Evolutionary conservation across 2,329 filamentous ascomycete species (phyloP), one percentile per base, ranked within the genome.

Genomic region (Neonectria neomacrospora): DNA sequence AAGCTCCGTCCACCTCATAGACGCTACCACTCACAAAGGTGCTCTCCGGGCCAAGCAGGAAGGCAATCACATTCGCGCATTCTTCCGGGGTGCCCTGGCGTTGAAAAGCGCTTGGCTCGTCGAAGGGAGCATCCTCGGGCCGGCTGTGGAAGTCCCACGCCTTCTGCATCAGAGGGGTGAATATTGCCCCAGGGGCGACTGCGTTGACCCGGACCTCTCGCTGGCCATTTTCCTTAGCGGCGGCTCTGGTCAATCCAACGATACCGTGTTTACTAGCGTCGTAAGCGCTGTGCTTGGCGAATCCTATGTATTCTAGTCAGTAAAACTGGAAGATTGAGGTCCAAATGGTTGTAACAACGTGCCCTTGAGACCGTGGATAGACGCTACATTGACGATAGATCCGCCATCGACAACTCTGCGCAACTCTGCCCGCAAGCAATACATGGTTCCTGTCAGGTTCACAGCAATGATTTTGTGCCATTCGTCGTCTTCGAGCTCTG

Each of bases 381-480:
- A 86, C 26, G 83, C 79, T 28, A 85, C 79, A 71, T 87, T 89
- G 57, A 90, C 87, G 70, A 90, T 88, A 63, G 85, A 86, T 8
- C 85, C 85, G 2, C 83, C 81, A 37, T 77, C 67, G 28, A 59
- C 67, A 52, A 76, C 71, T 44, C 67, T 80, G 73, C 22, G 78
- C 76, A 84, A 75, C 74, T 82, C 75, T 32, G 81, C 81, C 41
- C 83, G 77, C 65, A 85, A 66, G 64, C 82, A 84, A 70, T 84
- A 82, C 82, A 85, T 84, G 42, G 77, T 80, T n/a, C 83, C 83
- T 9, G 81, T 84, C 56, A 85, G 70, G 62, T 85, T 85, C 47
- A 84, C 77, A 7, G 75, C 77, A 34, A 85, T 82, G 58, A 83
- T 81, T 52, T 76, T 79, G 50, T 84, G 71, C 83, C 83, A 85